Evolutionary conservation across 108 stramenopile species (phyloP), one percentile per base, ranked within the genome.

Genomic region (Pseudonitzschia multiseries): DNA sequence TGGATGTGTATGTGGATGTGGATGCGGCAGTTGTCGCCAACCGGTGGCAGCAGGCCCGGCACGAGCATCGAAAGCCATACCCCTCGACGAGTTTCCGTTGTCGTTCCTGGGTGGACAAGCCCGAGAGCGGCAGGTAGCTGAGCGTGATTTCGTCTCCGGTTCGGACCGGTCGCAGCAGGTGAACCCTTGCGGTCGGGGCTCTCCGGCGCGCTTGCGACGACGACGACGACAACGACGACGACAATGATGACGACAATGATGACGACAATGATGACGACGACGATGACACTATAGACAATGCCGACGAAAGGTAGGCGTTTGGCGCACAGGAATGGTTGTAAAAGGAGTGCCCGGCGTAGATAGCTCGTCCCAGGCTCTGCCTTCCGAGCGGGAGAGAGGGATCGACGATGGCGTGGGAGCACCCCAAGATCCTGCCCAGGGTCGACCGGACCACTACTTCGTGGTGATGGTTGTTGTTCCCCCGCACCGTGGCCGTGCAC

Each of bases 301-400:
- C n/a, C n/a, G 74, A 79, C 1, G 82, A 83, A 5, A 83, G 52
- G 69, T 71, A 83, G 21, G 82, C 73, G 62, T 83, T 83, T 26
- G 82, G 82, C 46, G 56, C 31, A 74, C 82, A 83, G 10, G 74
- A 31, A 62, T 83, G 82, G 52, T 83, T 83, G 74, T 79, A 83
- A 72, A 79, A 82, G 69, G 73, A 75, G 31, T 78, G 77, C 22
- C 70, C 56, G 60, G 48, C 51, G 40, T 75, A 82, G n/a, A 82
- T 36, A 5, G 77, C 77, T 10, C 69, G 68, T 15, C 81, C 81
- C 46, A 82, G 48, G 12, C 26, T 52, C 52, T 82, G 81, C 31
- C 26, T 52, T 10, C 81, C 81, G 66, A 82, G 33, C 9, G 73
- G 70, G 31, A 54, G 24, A 0, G 73, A 69, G 8, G 78, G 22